Evolutionary conservation across 2,329 filamentous ascomycete genomes (phyloP), one percentile per base, ranked within the genome.

Genomic region (Chaetomiaceae sp.): DNA sequence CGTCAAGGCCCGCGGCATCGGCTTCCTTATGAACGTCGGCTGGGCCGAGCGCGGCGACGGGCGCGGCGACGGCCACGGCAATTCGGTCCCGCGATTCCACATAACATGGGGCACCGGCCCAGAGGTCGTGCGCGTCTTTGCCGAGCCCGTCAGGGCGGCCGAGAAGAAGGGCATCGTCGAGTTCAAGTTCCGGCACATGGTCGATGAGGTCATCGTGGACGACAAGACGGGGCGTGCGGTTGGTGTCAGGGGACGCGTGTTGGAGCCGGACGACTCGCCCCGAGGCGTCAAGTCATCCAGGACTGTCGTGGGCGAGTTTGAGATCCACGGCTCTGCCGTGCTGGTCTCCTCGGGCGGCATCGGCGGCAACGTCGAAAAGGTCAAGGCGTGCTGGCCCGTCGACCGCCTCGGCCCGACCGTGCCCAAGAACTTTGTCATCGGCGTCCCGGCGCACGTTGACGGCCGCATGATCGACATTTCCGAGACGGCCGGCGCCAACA

Each of bases 361-460:
- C 37, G 80, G 80, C 13, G 80, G 79, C 16, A 78, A 83, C 49
- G 68, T 82, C n/a, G 80, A 82, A 1, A 73, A 76, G 2, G 77
- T 84, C 46, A 80, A 77, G 60, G 70, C 73, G 34, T 71, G 69
- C 2, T 84, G 81, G 81, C 81, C 81, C 0, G 52, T 76, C 1
- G 76, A 81, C 38, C 70, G 79, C 1, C 67, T 84, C 1, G 81
- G 81, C 0, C 75, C 77, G 35, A 73, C 73, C 33, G 70, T 81
- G 0, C 81, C 81, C 0, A 64, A 76, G 54, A 70, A 69, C 54
- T 81, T 83, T 55, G 78, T 83, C 37, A 62, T 81, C 13, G 81
- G 81, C 7, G 81, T 84, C 3, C 81, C 81, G 0, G 78, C 77
- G 0, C 79, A 83, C 56, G 81, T 84, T n/a, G 81, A 84, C 56